Base-by-base conservation (phyloP, 73 alveolate species). In the Paramecium sonneborni region DNA sequence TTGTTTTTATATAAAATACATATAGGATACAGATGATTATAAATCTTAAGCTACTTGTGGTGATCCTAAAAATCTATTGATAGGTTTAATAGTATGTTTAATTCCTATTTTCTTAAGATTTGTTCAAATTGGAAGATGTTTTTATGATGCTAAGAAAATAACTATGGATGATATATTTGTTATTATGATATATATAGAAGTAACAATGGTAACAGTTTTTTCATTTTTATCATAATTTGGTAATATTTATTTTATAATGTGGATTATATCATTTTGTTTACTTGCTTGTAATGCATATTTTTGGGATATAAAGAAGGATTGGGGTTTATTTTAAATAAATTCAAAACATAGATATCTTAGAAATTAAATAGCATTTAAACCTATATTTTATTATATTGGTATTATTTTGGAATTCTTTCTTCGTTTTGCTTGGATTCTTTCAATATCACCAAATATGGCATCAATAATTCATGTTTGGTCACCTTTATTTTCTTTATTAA, bases 291-390 rank as follows among this genome's bases (percentile, higher is more conserved):
- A 62, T 62, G 84, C 84, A 9, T 79, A 79, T 6, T 39, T 21
- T 39, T 79, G 90, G 90, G 90, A 79, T 79, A 24, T 79, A 6
- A 39, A 24, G 18, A 79, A 79, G 55, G 90, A 79, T 79, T 79
- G 90, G 90, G 90, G 90, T 26, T 44, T 79, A 21, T 46, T 79
- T 39, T 32, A 79, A 23, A 12, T 2, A 0, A 74, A 38, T 9
- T 14, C 62, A 32, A 43, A 79, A 20, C 6, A 44, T 23, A 24
- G n/a, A 12, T 4, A 24, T 43, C 55, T 79, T 37, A 79, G 90
- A 79, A 46, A 41, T 20, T 24, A 38, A 44, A 1, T 79, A 43
- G 90, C 90, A 38, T 79, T 39, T 46, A 24, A 38, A 43, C 44
- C 76, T 11, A 79, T 79, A 1, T 39, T 24, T 10, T 79, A 79